A percentile compares a stretch with the other conserved stretches of the same genome.
phyloP scores from a whole-genome alignment of 805 yeast genomes.

The Wickerhamomyces xylosicus region DNA sequence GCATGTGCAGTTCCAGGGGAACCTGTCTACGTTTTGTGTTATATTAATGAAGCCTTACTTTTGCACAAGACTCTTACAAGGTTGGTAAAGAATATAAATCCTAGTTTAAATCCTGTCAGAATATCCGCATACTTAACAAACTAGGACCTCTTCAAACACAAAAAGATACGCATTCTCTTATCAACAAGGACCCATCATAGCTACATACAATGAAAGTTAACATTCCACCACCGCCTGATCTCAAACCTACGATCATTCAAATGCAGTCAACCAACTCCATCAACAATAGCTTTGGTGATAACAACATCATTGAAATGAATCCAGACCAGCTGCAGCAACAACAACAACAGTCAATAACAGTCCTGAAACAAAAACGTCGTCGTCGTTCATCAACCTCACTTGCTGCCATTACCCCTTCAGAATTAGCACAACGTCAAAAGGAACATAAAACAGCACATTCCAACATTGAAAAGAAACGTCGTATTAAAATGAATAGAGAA shows the following conservation, averaged over 20 bases:
- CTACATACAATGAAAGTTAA: not conserved
- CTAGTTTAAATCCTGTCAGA: too few species aligned
- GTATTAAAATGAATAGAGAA: constrained; percentile 73
- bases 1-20: too few species aligned
- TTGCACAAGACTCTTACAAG: too few species aligned
- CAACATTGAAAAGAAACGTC: constrained; percentile 67
- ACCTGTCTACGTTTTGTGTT: too few species aligned
- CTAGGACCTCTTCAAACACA: too few species aligned
- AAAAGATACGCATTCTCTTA: too few species aligned
- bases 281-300: too few species aligned
- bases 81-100: too few species aligned
- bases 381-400: constrained; percentile 17
- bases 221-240: constrained; percentile 37
- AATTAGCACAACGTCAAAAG: constrained; percentile 29
- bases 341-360: constrained; percentile 2
- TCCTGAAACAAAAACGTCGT: constrained; percentile 10
- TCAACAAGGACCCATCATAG: too few species aligned
- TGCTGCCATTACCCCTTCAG: constrained; percentile 13
- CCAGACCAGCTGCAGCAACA: constrained; percentile 1
- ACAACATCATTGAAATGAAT: constrained; percentile 4
- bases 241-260: constrained; percentile 36
- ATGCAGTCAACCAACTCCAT: constrained; percentile 21
- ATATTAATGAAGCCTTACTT: too few species aligned
- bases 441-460: constrained; percentile 57
- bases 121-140: too few species aligned